A percentile compares a stretch with the other conserved stretches of the same genome.
These are phyloP conservation scores for Ceratobasidium sp. DNA, from an alignment of 1,284 basidiomycete species.

Conservation along the genomic window DNA sequence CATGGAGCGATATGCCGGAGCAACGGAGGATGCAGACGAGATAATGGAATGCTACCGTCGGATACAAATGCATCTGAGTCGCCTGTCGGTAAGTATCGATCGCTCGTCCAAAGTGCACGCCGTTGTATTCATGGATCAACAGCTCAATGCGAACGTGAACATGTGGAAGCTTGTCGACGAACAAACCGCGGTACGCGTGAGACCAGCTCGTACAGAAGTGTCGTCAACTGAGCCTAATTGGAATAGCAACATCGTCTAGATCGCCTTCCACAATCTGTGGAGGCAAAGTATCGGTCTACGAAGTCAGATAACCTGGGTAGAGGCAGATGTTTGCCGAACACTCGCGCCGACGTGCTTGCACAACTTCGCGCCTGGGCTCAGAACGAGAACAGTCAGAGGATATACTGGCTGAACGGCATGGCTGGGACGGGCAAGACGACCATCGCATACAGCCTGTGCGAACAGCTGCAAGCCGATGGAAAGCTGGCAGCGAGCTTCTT, in stretches of 20 bases:
- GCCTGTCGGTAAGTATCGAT: background rate
- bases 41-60: background rate
- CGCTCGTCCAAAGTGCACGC: background rate
- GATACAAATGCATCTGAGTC: background rate
- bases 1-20: background rate
- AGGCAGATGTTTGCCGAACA: background rate
- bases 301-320: background rate
- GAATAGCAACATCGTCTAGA: background rate
- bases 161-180: conserved; percentile 1
- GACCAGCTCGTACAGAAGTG: background rate
- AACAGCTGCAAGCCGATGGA: conserved; percentile 17
- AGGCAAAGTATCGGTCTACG: background rate
- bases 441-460: conserved; percentile 52
- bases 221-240: background rate
- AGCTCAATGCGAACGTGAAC: background rate
- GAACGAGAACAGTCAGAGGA: background rate
- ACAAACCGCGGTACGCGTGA: background rate
- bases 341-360: background rate
- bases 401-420: conserved; percentile 54
- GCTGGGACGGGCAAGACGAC: conserved; percentile 40
- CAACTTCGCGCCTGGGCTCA: background rate
- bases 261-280: background rate
- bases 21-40: background rate
- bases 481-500: conserved; percentile 55
- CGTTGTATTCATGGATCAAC: background rate